Percentiles rank a stretch among this genome's conserved stretches.
These are phyloP conservation scores for Coemansia sp. DNA, from an alignment of 192 early-diverging fungal species.

Conservation along the genomic window DNA sequence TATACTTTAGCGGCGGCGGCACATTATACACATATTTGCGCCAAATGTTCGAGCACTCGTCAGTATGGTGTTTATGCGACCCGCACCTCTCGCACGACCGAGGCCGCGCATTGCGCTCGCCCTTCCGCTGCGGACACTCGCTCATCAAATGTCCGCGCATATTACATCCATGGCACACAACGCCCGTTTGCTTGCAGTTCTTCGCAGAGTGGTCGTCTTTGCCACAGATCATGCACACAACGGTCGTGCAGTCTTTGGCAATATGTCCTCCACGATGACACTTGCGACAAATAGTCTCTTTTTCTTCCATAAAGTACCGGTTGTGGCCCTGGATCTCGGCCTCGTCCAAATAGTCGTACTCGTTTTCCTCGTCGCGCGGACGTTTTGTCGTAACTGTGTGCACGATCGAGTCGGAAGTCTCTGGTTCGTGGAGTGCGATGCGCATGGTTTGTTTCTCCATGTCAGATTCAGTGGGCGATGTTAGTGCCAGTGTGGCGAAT, in stretches of 20 bases:
- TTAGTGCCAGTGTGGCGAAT: not conserved
- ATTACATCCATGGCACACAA: slow-evolving; percentile 48
- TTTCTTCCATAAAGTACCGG: slow-evolving; percentile 54
- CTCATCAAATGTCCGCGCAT: slow-evolving; percentile 44
- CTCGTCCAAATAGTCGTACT: slow-evolving; percentile 52
- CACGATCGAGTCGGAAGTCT: not conserved
- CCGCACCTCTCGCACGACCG: slow-evolving; percentile 26
- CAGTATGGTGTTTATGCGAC: slow-evolving; percentile 31
- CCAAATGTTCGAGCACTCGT: slow-evolving; percentile 49
- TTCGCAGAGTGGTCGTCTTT: slow-evolving; percentile 34
- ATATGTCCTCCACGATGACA: slow-evolving; percentile 43
- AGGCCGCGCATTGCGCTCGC: not conserved
- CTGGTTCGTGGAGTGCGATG: slow-evolving; percentile 20
- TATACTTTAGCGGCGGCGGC: slow-evolving; percentile 14
- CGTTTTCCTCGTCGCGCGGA: slow-evolving; percentile 10
- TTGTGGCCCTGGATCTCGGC: slow-evolving; percentile 51
- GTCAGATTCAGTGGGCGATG: not conserved
- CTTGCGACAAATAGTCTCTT: slow-evolving; percentile 36
- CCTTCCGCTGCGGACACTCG: slow-evolving; percentile 38
- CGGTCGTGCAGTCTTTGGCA: slow-evolving; percentile 42
- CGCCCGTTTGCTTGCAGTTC: slow-evolving; percentile 42
- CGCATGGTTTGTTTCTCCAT: slow-evolving; percentile 40
- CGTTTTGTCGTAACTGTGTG: slow-evolving; percentile 15
- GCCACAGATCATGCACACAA: slow-evolving; percentile 38
- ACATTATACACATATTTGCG: slow-evolving; percentile 39